Conservation (phyloP, 495 filamentous ascomycete genomes). For the Penicillium canariense region DNA sequence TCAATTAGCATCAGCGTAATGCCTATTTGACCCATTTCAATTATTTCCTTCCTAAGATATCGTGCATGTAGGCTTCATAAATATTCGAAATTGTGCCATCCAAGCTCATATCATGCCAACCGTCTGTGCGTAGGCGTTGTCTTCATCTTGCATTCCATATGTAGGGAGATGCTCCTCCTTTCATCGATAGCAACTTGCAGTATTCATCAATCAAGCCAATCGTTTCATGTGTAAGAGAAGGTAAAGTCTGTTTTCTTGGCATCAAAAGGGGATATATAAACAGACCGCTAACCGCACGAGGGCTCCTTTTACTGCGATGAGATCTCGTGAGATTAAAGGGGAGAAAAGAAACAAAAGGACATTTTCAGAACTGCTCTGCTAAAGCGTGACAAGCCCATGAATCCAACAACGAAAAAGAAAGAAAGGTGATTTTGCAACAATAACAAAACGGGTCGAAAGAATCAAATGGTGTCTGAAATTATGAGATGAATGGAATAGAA, state of each 20-base stretch:
- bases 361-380: slow-evolving; percentile 16
- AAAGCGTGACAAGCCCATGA: slow-evolving; percentile 6
- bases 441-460: not conserved
- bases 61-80: not conserved
- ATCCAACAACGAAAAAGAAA: not conserved
- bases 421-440: not conserved
- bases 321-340: not conserved
- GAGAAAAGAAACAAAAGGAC: not conserved
- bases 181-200: not conserved
- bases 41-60: not conserved
- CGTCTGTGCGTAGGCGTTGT: not conserved
- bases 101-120: not conserved
- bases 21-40: slow-evolving; percentile 17
- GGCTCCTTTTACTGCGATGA: not conserved
- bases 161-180: no score
- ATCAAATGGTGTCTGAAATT: not conserved
- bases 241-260: not conserved
- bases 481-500: slow-evolving; percentile 1
- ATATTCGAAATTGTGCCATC: not conserved
- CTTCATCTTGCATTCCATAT: not conserved
- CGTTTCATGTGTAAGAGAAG: not conserved
- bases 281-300: not conserved
- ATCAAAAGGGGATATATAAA: slow-evolving; percentile 4
- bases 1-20: slow-evolving; percentile 34
- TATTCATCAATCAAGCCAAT: not conserved